Evolutionary conservation across 257 asterid genomes (phyloP).

Genomic region (Capsicum rhomboideum): DNA sequence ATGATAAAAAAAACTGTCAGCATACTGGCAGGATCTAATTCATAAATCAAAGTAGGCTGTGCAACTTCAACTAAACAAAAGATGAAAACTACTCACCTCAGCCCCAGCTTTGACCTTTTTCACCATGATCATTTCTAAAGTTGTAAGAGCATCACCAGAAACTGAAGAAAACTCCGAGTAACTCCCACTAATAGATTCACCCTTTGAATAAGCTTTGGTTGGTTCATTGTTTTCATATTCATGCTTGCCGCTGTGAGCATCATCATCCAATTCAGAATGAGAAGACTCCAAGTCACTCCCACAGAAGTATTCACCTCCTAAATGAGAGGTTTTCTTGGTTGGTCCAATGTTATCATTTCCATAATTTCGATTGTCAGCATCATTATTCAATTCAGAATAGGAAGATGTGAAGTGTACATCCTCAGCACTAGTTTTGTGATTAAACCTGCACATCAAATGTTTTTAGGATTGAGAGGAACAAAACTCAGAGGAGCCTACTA

Average conservation of each 20-base stretch:
- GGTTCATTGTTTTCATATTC: conserved; percentile 24
- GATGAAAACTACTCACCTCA: conserved; percentile 41
- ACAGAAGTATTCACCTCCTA: conserved; percentile 16
- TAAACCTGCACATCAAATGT: conserved; percentile 50
- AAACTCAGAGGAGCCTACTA: neutral
- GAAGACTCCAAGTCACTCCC: conserved; percentile 42
- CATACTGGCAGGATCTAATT: neutral
- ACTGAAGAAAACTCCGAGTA: conserved; percentile 41
- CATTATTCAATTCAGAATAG: conserved; percentile 41
- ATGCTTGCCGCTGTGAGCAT: conserved; percentile 18
- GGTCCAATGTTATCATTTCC: conserved; percentile 22
- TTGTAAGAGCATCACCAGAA: conserved; percentile 35
- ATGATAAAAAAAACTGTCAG: neutral
- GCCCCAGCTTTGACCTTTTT: conserved; percentile 67
- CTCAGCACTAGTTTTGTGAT: conserved; percentile 91
- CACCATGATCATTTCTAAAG: conserved; percentile 74
- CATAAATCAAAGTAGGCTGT: neutral
- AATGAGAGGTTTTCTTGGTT: conserved; percentile 15
- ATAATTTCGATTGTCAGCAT: conserved; percentile 16
- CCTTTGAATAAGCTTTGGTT: conserved; percentile 22
- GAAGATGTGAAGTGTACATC: conserved; percentile 84
- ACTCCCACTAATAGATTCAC: conserved; percentile 19
- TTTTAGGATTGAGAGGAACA: conserved; percentile 5
- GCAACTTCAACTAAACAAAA: neutral
- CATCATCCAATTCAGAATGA: conserved; percentile 44